Evolutionary conservation across 805 yeast genomes (phyloP).

Genomic region (Candida berthetii): DNA sequence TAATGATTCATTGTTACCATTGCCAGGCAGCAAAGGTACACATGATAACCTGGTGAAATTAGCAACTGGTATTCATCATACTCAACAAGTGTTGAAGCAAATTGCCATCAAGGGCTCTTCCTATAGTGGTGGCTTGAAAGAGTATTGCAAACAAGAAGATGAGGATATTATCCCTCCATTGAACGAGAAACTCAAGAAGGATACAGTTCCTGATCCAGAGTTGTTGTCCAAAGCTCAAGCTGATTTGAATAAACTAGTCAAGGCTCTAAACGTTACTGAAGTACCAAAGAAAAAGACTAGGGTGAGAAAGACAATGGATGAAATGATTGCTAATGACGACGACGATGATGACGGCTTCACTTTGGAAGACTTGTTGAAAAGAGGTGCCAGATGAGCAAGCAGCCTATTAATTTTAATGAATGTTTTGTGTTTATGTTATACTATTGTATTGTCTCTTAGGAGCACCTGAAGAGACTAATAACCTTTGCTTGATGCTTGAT

Average conservation of each 20-base stretch:
- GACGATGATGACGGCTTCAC: not conserved
- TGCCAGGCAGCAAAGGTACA: constrained; percentile 5
- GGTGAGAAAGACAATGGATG: not conserved
- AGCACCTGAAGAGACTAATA: no score
- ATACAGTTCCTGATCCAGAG: constrained; percentile 11
- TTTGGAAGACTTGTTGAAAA: not conserved
- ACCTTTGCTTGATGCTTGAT: no score
- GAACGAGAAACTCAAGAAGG: constrained; percentile 14
- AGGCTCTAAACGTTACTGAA: constrained; percentile 13
- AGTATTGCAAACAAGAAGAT: constrained; percentile 6
- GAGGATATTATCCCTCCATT: constrained; percentile 22
- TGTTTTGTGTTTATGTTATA: no score
- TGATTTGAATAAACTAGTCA: constrained; percentile 6
- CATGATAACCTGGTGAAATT: constrained; percentile 19
- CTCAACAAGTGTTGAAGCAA: constrained; percentile 10
- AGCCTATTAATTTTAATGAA: no score
- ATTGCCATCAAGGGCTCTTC: constrained; percentile 8
- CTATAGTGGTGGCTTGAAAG: constrained; percentile 4
- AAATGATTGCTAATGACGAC: not conserved
- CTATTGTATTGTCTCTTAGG: no score
- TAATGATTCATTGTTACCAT: constrained; percentile 9
- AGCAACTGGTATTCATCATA: constrained; percentile 18
- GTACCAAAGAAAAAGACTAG: not conserved
- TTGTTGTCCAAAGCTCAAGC: constrained; percentile 6
- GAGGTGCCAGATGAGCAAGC: not conserved